Base-by-base conservation (phyloP, 2,329 filamentous ascomycete genomes). In the Zymoseptoria tritici region DNA sequence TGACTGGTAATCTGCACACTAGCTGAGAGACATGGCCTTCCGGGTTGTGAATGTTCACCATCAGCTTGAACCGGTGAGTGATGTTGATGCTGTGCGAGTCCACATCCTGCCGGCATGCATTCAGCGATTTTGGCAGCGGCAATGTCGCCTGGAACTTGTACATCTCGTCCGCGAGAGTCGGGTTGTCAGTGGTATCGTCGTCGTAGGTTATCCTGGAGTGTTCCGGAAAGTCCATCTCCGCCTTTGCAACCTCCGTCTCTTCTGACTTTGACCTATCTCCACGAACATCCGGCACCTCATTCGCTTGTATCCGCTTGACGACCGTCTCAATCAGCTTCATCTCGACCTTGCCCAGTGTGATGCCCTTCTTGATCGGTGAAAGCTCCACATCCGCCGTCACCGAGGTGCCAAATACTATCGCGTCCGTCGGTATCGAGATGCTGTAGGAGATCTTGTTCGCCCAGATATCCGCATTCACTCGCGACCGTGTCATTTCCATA, bases 381-480 rank as follows among this genome's bases (percentile, higher is more conserved):
- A 97, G 86, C 63, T 89, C 85, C 78, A 97, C 93, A 67, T 96
- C 87, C 61, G 96, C 82, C 1, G 86, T 85, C 54, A 97, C 86
- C 21, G 83, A 82, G n/a, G 90, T 95, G 55, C 94, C 94, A 69
- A 97, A 96, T 19, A 96, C 89, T 57, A 96, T 88, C 1, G 94
- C 94, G 77, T 97, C 97, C 70, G 91, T 92, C 0, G 94, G 93
- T 9, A 96, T 90, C 60, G 90, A 85, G 64, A 99, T 91, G 29
- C 91, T 93, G 77, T 99, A 99, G 73, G 96, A 90, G 68, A 97
- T 84, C 79, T 99, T 99, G 78, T 96, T 94, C 5, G 91, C 89
- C 94, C 94, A 99, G 64, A 96, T 89, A 71, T 97, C 97, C 75
- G 97, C 92, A 64, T 97, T 92, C 64, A 73, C 70, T 49, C 72